Evolutionary conservation across 768 basidiomycete species (phyloP), one percentile per base, ranked within the genome.

Genomic region (Lyophyllum semitale): DNA sequence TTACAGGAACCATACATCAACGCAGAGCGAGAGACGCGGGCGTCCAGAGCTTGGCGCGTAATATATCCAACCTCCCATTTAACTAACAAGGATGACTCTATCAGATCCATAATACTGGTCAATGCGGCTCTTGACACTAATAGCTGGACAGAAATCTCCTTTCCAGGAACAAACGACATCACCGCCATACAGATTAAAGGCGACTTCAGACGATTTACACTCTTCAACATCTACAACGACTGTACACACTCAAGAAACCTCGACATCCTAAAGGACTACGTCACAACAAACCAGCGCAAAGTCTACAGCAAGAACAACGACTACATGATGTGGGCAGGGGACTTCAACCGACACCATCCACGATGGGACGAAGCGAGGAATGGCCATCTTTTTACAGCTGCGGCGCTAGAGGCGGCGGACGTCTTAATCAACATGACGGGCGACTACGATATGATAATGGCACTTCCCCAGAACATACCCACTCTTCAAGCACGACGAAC

Each of bases 341-440:
- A 77, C 60, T 77, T 76, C 66, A 77, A 77, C 53, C 46, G 68
- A 18, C 76, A 78, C 55, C 72, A 77, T 58, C 72, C 68, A 0
- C 17, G 70, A 4, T 78, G 76, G 77, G 76, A 78, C 20, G 55
- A 68, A 11, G 53, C 63, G 0, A 48, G 52, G 13, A 68, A 72
- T 33, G 42, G 43, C 9, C 68, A 70, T 30, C 72, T 81, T 0
- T 73, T 79, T 60, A 76, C 71, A 1, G 4, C 23, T 13, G 26
- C 26, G 1, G 43, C 51, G 17, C 43, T 57, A 0, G 22, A 44
- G 0, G 22, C 23, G 0, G 55, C 63, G 0, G 35, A 67, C 26
- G 43, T 54, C 0, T 55, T 71, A 3, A 32, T 71, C 1, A 33
- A 66, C 20, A 35, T 70, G 1, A 11, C 68, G 2, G 53, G 48